phyloP scores from a whole-genome alignment of 192 early-diverging fungal genomes.

The Coemansia sp. region DNA sequence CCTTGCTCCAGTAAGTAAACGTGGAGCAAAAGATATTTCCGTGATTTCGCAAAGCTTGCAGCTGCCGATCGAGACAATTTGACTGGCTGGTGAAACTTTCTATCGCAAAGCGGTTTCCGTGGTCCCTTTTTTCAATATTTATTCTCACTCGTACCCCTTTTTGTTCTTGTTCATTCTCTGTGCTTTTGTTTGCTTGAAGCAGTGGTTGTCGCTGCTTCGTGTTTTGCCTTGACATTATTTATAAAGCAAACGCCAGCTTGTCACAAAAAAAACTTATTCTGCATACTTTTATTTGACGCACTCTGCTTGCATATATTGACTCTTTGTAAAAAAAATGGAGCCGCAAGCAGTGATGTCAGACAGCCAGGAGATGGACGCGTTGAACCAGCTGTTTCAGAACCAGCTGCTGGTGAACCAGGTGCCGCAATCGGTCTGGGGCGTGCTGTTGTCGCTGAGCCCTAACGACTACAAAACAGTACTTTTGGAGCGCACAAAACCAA shows the following conservation, averaged over 20 bases:
- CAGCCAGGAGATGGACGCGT: constrained; percentile 45
- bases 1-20: background rate
- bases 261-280: constrained; percentile 2
- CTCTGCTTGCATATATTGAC: constrained; percentile 8
- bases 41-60: background rate
- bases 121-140: background rate
- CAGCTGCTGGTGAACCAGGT: constrained; percentile 53
- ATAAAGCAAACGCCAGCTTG: background rate
- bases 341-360: background rate
- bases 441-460: constrained; percentile 52
- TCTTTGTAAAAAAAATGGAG: constrained; percentile 1
- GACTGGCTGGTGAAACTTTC: background rate
- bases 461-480: constrained; percentile 49
- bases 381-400: constrained; percentile 49
- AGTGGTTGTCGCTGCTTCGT: background rate
- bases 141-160: background rate
- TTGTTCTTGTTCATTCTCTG: background rate
- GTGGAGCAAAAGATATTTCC: background rate
- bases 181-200: background rate
- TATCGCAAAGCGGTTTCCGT: background rate
- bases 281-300: background rate
- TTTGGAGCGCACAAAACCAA: constrained; percentile 41
- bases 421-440: constrained; percentile 53
- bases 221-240: background rate
- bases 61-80: background rate